Percentiles rank a stretch among this genome's conserved stretches.
Conservation (phyloP, 176 grass and related monocot genomes). For the Carex myosuroides region DNA sequence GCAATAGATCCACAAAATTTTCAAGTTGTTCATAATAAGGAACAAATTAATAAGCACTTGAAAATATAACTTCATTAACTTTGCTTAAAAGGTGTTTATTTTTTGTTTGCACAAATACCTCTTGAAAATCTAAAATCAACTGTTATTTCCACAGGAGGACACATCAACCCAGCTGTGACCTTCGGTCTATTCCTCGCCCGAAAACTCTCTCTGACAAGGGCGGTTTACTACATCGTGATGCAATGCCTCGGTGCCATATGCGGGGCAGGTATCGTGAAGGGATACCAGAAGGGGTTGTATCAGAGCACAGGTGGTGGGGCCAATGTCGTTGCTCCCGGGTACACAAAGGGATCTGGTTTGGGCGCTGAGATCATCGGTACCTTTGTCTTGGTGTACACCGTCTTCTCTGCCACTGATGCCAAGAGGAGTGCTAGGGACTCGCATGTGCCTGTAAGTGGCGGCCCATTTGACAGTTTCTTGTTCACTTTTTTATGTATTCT, state of each 20-base stretch:
- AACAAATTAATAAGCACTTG: background rate
- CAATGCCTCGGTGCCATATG: constrained; percentile 85
- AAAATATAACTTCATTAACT: background rate
- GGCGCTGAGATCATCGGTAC: constrained; percentile 84
- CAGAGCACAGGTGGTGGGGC: constrained; percentile 52
- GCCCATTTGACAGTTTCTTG: background rate
- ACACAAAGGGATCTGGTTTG: constrained; percentile 64
- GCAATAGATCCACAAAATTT: background rate
- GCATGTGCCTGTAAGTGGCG: constrained; percentile 46
- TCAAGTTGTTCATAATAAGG: background rate
- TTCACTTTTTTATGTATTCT: constrained; percentile 1
- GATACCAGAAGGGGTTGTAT: constrained; percentile 49
- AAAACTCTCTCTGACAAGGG: constrained; percentile 58
- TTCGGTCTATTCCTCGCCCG: constrained; percentile 78
- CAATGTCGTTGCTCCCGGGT: constrained; percentile 40
- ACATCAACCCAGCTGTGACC: constrained; percentile 90
- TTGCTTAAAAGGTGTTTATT: background rate
- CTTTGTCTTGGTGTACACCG: constrained; percentile 75
- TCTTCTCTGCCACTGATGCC: constrained; percentile 84
- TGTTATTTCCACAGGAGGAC: constrained; percentile 27
- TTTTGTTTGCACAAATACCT: background rate
- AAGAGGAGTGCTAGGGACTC: constrained; percentile 82
- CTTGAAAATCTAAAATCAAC: background rate
- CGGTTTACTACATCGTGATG: constrained; percentile 74
- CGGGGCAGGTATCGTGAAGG: constrained; percentile 76